A percentile compares a stretch with the other conserved stretches of the same genome.
Conservation (phyloP, 2,329 filamentous ascomycete species). For the Pochonia chlamydosporia region DNA sequence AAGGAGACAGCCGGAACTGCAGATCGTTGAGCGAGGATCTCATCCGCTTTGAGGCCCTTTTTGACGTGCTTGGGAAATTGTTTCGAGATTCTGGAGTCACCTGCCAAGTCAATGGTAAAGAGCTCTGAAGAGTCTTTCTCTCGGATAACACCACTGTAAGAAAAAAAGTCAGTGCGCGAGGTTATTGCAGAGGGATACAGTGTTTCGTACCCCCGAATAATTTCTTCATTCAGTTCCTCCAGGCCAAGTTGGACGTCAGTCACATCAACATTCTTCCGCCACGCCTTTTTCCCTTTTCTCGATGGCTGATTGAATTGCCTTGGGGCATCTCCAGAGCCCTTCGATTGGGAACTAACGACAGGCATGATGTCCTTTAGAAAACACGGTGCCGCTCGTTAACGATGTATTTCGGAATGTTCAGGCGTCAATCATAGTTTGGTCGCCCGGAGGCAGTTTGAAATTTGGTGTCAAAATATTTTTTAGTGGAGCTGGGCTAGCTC, state of each 20-base stretch:
- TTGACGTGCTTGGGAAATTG: constrained; percentile 60
- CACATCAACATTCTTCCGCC: constrained; percentile 97
- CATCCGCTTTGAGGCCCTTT: constrained; percentile 82
- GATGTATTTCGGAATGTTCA: no score
- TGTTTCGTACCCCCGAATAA: constrained; percentile 71
- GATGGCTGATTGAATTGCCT: constrained; percentile 83
- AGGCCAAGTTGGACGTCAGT: constrained; percentile 79
- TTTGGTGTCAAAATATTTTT: no score
- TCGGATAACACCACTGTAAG: constrained; percentile 68
- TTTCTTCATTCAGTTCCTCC: constrained; percentile 77
- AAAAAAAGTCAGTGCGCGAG: not conserved
- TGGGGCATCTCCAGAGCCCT: constrained; percentile 55
- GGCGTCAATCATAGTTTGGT: no score
- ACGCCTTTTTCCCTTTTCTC: constrained; percentile 96
- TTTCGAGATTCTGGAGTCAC: constrained; percentile 60
- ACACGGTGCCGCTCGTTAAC: constrained; percentile 1
- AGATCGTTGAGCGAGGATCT: constrained; percentile 83
- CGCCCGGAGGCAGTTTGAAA: no score
- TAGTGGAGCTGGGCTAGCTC: no score
- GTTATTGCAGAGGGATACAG: not conserved
- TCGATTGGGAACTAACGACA: constrained; percentile 38
- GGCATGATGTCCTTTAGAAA: constrained; percentile 39
- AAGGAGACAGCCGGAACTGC: constrained; percentile 71
- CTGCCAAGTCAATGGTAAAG: constrained; percentile 74
- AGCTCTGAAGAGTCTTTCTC: constrained; percentile 80